Evolutionary conservation across 2,329 filamentous ascomycete species (phyloP).

Genomic region (Colletotrichum sp.): DNA sequence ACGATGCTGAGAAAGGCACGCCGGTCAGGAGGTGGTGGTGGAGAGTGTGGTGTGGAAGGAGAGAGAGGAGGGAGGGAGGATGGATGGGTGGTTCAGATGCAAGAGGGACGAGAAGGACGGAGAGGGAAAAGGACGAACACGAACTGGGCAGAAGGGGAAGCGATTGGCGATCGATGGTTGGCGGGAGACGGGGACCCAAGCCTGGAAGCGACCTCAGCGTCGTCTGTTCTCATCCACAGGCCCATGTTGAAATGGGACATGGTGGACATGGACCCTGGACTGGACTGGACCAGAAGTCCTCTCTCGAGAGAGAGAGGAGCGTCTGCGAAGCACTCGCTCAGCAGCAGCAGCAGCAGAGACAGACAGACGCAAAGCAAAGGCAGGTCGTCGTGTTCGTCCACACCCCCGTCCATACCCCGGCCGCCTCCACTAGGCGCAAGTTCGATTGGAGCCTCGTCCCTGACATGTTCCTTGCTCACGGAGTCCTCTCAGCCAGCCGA

Average conservation of each 20-base stretch:
- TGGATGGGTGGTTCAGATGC: constrained; percentile 6
- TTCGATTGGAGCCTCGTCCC: constrained; percentile 17
- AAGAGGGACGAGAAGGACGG: constrained; percentile 4
- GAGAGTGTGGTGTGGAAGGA: constrained; percentile 10
- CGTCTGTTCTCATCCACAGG: constrained; percentile 16
- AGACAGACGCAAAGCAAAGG: neutral
- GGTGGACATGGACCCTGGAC: constrained; percentile 15
- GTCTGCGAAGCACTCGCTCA: neutral
- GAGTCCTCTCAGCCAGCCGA: constrained; percentile 13
- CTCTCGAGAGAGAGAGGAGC: neutral
- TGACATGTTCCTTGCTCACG: constrained; percentile 11
- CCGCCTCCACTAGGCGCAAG: constrained; percentile 14
- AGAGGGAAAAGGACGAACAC: constrained; percentile 19
- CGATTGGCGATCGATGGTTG: constrained; percentile 23
- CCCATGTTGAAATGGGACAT: neutral
- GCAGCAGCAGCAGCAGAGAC: neutral
- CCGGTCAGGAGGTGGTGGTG: constrained; percentile 19
- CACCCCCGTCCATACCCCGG: neutral
- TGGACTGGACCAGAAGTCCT: neutral
- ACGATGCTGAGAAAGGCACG: constrained; percentile 23
- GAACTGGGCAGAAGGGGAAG: constrained; percentile 19
- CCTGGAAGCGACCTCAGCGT: constrained; percentile 19
- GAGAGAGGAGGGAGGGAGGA: constrained; percentile 8
- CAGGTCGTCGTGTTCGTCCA: neutral
- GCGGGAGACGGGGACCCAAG: constrained; percentile 20